These are phyloP conservation scores for Triadica sebifera DNA, from an alignment of 345 rosid species.

Conservation along the genomic window DNA sequence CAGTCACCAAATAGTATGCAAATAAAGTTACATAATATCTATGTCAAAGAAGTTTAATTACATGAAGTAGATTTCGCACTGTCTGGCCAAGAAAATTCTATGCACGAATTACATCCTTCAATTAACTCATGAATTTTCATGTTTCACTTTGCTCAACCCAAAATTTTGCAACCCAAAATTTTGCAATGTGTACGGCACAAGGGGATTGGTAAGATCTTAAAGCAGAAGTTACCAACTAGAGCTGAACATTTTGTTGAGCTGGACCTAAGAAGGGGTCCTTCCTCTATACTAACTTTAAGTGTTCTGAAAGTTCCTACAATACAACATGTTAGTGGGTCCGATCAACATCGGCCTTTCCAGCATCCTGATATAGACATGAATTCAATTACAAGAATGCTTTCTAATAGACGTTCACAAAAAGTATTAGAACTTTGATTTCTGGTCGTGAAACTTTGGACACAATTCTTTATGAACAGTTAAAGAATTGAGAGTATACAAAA, in stretches of 20 bases:
- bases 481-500: too few species aligned
- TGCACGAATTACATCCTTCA: neutral
- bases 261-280: neutral
- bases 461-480: too few species aligned
- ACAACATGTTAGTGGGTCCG: conserved; percentile 6
- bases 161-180: too few species aligned
- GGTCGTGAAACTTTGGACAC: neutral
- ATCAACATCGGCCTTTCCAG: neutral
- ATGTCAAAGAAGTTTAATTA: too few species aligned
- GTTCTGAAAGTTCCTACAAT: neutral
- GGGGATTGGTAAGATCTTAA: neutral
- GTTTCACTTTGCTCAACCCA: neutral
- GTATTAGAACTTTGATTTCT: neutral
- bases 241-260: neutral
- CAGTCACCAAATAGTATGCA: too few species aligned
- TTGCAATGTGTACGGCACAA: neutral
- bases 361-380: neutral
- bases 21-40: too few species aligned
- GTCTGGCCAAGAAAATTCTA: too few species aligned
- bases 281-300: neutral
- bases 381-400: neutral
- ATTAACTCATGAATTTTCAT: neutral
- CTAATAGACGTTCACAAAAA: neutral
- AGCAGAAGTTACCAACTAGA: neutral
- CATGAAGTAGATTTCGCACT: too few species aligned